A percentile compares a stretch with the other conserved stretches of the same genome.
Evolutionary conservation across 2,329 filamentous ascomycete species (phyloP).

Genomic region (Penicillium capsulatum): DNA sequence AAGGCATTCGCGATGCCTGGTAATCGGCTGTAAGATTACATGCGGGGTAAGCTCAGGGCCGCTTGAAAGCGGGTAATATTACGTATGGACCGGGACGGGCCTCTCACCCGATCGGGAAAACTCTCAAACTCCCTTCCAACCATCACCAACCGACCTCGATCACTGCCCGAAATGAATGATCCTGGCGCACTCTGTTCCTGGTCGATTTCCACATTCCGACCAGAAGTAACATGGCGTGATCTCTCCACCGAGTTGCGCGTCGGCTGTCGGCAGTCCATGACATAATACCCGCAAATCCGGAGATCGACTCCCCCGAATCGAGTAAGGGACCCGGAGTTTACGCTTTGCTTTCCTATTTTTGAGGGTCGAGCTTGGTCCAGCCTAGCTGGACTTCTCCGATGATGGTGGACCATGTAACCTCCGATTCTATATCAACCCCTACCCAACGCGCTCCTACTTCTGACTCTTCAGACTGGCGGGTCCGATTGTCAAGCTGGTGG

Average conservation of each 20-base stretch:
- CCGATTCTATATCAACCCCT: constrained; percentile 10
- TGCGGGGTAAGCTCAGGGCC: constrained; percentile 10
- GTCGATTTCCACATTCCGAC: too few species aligned
- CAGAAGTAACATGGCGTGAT: constrained; percentile 9
- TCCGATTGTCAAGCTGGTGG: constrained; percentile 13
- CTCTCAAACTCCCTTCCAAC: too few species aligned
- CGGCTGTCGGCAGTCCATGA: constrained; percentile 19
- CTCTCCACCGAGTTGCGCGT: constrained; percentile 7
- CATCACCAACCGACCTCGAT: too few species aligned
- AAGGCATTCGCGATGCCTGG: not conserved
- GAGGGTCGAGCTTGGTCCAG: not conserved
- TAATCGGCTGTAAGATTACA: constrained; percentile 12
- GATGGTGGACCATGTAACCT: constrained; percentile 13
- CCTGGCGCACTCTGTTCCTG: too few species aligned
- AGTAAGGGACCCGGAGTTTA: constrained; percentile 5
- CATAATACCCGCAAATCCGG: constrained; percentile 9
- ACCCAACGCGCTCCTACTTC: constrained; percentile 6
- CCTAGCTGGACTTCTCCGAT: constrained; percentile 2
- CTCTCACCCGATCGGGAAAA: too few species aligned
- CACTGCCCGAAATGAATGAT: too few species aligned
- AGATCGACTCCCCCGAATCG: constrained; percentile 1
- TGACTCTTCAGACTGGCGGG: constrained; percentile 10
- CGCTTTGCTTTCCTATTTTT: not conserved
- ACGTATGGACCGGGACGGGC: too few species aligned
- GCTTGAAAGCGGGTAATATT: not conserved